These are phyloP conservation scores for Suhomyces pyralidae DNA, from an alignment of 805 yeast genomes.

Conservation along the genomic window DNA sequence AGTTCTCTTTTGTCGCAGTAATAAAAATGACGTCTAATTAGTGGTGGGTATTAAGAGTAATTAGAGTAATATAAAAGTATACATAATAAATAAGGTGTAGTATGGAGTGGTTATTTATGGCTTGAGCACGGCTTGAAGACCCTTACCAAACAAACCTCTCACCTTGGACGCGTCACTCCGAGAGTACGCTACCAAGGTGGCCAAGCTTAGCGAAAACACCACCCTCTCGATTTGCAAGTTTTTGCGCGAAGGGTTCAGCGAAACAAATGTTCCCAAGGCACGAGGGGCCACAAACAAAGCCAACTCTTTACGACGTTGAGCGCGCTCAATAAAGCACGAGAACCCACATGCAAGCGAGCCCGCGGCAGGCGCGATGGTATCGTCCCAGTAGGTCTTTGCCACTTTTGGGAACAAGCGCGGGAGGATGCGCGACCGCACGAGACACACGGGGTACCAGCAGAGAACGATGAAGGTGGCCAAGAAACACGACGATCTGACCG, in stretches of 20 bases:
- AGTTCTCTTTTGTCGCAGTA: no score
- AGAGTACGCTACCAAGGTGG: conserved; percentile 34
- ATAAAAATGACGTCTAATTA: no score
- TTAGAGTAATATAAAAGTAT: no score
- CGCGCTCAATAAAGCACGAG: conserved; percentile 38
- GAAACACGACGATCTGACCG: conserved; percentile 42
- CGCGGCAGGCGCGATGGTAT: conserved; percentile 36
- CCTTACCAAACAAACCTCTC: conserved; percentile 38
- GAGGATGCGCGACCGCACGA: conserved; percentile 37
- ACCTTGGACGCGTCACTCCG: conserved; percentile 26
- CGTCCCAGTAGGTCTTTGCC: conserved; percentile 34
- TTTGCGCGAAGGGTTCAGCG: conserved; percentile 21
- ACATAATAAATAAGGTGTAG: no score
- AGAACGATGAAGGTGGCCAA: conserved; percentile 41
- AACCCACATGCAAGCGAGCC: conserved; percentile 44
- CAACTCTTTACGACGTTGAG: conserved; percentile 44
- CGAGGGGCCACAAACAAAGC: conserved; percentile 46
- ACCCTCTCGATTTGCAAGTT: conserved; percentile 28
- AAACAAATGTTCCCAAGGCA: conserved; percentile 33
- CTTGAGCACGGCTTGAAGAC: conserved; percentile 20
- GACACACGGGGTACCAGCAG: conserved; percentile 48
- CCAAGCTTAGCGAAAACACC: conserved; percentile 34
- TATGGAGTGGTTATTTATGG: no score
- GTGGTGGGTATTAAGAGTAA: no score
- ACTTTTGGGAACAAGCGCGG: conserved; percentile 38